A percentile compares a stretch with the other conserved stretches of the same genome.
Conservation (phyloP, 768 basidiomycete genomes). For the Russula vinacea region DNA sequence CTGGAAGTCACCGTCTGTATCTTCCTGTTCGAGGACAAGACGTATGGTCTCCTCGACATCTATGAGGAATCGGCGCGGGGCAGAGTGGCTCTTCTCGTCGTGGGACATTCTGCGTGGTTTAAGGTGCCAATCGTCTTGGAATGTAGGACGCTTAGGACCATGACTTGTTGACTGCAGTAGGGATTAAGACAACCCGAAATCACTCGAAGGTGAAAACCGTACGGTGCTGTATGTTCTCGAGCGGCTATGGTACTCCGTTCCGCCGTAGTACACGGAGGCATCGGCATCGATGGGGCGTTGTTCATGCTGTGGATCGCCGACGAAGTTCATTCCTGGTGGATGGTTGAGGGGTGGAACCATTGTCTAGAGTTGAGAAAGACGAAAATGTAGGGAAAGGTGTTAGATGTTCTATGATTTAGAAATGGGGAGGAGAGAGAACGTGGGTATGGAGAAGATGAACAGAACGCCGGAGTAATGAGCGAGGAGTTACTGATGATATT, state of each 20-base stretch:
- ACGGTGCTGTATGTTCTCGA: conserved; percentile 88
- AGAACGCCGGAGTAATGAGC: conserved; percentile 10
- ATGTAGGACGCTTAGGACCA: conserved; percentile 64
- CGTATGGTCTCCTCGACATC: conserved; percentile 98
- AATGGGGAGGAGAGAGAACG: neutral
- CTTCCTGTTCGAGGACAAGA: conserved; percentile 94
- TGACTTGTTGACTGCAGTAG: conserved; percentile 24
- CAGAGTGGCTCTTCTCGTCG: conserved; percentile 76
- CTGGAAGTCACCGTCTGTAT: conserved; percentile 95
- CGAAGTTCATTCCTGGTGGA: conserved; percentile 60
- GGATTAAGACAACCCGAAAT: conserved; percentile 7
- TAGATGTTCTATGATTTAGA: neutral
- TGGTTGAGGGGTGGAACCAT: conserved; percentile 70
- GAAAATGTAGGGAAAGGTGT: conserved; percentile 1
- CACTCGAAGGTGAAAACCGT: conserved; percentile 34
- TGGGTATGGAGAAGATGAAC: conserved; percentile 8
- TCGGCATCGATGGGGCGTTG: conserved; percentile 56
- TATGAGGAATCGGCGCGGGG: conserved; percentile 86
- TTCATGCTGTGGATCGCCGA: conserved; percentile 52
- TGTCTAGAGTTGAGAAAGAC: conserved; percentile 15
- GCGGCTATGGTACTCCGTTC: conserved; percentile 72
- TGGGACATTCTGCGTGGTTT: conserved; percentile 83
- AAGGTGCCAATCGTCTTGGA: conserved; percentile 73
- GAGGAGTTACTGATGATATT: conserved; percentile 20
- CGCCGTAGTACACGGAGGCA: conserved; percentile 79